Percentiles rank a stretch among this genome's conserved stretches.
Evolutionary conservation across 495 filamentous ascomycete species (phyloP).

Genomic region (Penicillium verhagenii): DNA sequence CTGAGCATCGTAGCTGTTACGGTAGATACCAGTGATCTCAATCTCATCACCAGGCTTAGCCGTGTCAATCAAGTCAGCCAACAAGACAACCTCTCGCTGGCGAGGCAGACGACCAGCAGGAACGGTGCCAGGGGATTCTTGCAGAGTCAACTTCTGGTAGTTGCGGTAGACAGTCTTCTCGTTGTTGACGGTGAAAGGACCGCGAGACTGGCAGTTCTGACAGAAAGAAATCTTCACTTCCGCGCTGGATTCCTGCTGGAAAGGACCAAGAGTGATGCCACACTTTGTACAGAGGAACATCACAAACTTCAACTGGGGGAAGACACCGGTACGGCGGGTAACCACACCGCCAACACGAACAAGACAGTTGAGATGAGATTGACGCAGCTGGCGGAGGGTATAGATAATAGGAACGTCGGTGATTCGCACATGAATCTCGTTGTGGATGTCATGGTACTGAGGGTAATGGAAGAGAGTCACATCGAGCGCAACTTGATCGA

Average conservation of each 20-base stretch:
- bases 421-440: conserved; percentile 97
- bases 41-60: conserved; percentile 98
- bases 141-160: conserved; percentile 96
- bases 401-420: conserved; percentile 91
- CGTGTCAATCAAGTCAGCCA: conserved; percentile 95
- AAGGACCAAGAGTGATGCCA: conserved; percentile 86
- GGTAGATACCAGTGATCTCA: conserved; percentile 95
- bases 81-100: conserved; percentile 90
- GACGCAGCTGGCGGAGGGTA: conserved; percentile 94
- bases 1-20: conserved; percentile 97
- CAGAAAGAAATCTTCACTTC: conserved; percentile 97
- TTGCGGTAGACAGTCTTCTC: conserved; percentile 99
- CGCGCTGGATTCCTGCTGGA: conserved; percentile 92
- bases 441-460: conserved; percentile 95
- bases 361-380: conserved; percentile 95
- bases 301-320: conserved; percentile 97
- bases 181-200: conserved; percentile 93
- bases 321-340: conserved; percentile 93
- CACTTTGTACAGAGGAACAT: conserved; percentile 97
- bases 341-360: conserved; percentile 95
- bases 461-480: conserved; percentile 93
- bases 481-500: conserved; percentile 96
- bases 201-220: conserved; percentile 94
- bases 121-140: conserved; percentile 96
- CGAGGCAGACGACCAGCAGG: conserved; percentile 94